Evolutionary conservation across 768 basidiomycete genomes (phyloP).

Genomic region (Glaciozyma antarctica): DNA sequence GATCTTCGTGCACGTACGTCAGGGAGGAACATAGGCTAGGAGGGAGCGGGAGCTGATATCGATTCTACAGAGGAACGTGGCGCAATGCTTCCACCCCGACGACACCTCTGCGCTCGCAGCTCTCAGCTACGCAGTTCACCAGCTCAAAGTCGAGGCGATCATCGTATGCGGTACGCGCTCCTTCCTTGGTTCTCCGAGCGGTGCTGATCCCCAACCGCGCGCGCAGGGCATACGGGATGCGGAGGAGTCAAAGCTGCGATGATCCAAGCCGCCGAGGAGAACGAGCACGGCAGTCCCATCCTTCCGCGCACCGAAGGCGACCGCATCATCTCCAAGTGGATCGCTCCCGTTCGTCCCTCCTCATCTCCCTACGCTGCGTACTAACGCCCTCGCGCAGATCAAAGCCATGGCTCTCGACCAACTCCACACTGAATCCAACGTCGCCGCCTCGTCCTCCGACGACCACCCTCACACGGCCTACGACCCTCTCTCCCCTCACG

Average conservation of each 20-base stretch:
- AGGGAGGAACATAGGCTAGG: too few relatives aligned
- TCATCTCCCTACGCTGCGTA: neutral
- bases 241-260: slow-evolving; percentile 29
- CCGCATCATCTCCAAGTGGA: slow-evolving; percentile 23
- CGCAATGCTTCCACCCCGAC: slow-evolving; percentile 32
- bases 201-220: neutral
- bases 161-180: slow-evolving; percentile 31
- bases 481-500: slow-evolving; percentile 15
- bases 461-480: neutral
- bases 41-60: neutral
- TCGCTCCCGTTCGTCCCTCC: slow-evolving; percentile 21
- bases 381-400: slow-evolving; percentile 15
- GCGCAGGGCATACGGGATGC: slow-evolving; percentile 29
- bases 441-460: neutral
- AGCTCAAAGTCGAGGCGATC: slow-evolving; percentile 33
- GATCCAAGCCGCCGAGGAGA: slow-evolving; percentile 17
- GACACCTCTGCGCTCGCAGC: slow-evolving; percentile 32
- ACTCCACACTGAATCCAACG: neutral
- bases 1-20: slow-evolving; percentile 35
- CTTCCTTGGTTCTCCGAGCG: neutral
- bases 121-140: slow-evolving; percentile 34
- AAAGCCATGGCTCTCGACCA: slow-evolving; percentile 20
- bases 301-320: slow-evolving; percentile 12
- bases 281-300: slow-evolving; percentile 6
- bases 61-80: slow-evolving; percentile 33